Percentiles rank a stretch among this genome's conserved stretches.
Conservation (phyloP, 345 rosid species). For the Citrus inodora region DNA sequence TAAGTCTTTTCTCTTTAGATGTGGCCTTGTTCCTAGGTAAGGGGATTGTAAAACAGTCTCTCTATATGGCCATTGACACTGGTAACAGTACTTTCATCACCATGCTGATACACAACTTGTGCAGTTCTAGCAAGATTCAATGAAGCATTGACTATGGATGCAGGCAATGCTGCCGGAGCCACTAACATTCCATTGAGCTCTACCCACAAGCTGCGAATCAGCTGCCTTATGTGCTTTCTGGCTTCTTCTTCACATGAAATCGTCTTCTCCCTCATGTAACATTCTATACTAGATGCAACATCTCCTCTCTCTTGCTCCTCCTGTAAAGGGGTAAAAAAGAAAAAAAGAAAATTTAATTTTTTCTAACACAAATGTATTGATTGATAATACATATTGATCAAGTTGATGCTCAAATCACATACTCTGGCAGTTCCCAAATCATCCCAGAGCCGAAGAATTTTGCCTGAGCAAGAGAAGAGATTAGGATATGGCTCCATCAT, state of each 20-base stretch:
- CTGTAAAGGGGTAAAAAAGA: not conserved
- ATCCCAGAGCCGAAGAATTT: slow-evolving; percentile 25
- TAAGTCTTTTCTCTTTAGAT: not conserved
- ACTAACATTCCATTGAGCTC: slow-evolving; percentile 15
- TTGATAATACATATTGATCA: not conserved
- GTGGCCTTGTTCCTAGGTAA: not conserved
- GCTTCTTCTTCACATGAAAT: slow-evolving; percentile 17
- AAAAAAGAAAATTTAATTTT: no score
- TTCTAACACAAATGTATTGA: not conserved
- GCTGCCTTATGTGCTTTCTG: slow-evolving; percentile 17
- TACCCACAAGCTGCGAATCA: slow-evolving; percentile 18
- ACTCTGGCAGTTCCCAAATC: slow-evolving; percentile 33
- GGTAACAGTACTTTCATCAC: slow-evolving; percentile 15
- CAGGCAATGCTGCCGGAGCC: slow-evolving; percentile 1
- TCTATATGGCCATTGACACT: slow-evolving; percentile 13
- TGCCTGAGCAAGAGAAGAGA: slow-evolving; percentile 20
- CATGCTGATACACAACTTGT: slow-evolving; percentile 27
- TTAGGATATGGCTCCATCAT: slow-evolving; percentile 22
- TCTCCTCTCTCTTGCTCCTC: slow-evolving; percentile 34
- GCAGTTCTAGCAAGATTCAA: slow-evolving; percentile 24
- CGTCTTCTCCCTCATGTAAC: slow-evolving; percentile 12
- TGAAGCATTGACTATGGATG: slow-evolving; percentile 11
- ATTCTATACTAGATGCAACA: slow-evolving; percentile 23
- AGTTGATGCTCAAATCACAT: not conserved
- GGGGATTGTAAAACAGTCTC: slow-evolving; percentile 10